These are phyloP conservation scores for Stenocarpella maydis DNA, from an alignment of 2,329 filamentous ascomycete genomes.

Conservation along the genomic window DNA sequence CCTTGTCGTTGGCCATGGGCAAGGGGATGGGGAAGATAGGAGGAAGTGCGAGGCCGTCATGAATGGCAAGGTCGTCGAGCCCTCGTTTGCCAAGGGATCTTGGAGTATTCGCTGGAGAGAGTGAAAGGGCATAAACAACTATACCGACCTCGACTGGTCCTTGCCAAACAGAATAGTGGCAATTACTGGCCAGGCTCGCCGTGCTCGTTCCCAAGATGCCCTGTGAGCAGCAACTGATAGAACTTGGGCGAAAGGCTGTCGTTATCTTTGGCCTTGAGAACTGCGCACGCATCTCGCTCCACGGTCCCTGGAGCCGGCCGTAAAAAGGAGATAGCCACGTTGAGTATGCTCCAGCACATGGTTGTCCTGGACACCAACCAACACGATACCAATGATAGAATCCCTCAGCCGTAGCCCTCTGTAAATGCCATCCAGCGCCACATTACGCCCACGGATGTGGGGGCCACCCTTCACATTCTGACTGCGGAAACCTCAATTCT, in stretches of 20 bases:
- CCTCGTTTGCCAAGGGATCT: conserved; percentile 68
- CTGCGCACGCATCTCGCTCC: background rate
- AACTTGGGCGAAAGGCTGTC: background rate
- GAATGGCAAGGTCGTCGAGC: conserved; percentile 65
- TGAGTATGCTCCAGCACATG: background rate
- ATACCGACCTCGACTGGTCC: no score
- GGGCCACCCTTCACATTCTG: background rate
- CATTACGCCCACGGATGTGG: background rate
- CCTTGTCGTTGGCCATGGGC: conserved; percentile 42
- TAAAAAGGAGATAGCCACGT: background rate
- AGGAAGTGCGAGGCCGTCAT: conserved; percentile 67
- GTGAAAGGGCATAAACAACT: conserved; percentile 24
- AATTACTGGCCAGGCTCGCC: no score
- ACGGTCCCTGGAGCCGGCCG: background rate
- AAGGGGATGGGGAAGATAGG: conserved; percentile 38
- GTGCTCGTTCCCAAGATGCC: no score
- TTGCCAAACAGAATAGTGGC: no score
- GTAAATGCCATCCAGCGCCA: background rate
- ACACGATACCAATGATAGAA: background rate
- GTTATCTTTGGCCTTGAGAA: background rate
- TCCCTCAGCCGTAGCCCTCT: background rate
- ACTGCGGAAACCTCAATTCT: conserved; percentile 20
- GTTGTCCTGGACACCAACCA: no score
- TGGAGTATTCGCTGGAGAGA: conserved; percentile 67
- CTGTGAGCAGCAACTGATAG: background rate